A percentile compares a stretch with the other conserved stretches of the same genome.
phyloP scores from a whole-genome alignment of 2,329 filamentous ascomycete genomes.

The Pestalotiopsis sp. region DNA sequence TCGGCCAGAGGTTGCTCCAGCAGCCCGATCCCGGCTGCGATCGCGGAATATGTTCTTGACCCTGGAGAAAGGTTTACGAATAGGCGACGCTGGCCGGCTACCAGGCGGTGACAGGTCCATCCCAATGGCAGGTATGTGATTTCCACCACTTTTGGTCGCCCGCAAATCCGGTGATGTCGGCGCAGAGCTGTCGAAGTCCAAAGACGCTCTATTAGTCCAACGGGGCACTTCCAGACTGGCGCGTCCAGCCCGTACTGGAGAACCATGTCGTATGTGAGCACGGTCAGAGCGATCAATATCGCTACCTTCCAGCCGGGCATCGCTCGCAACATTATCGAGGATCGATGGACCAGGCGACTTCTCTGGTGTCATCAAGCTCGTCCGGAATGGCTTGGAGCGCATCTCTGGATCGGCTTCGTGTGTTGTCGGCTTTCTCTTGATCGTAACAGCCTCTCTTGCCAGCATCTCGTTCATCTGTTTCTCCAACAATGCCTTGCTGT shows the following conservation, averaged over 20 bases:
- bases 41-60: conserved; percentile 60
- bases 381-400: conserved; percentile 34
- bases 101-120: conserved; percentile 64
- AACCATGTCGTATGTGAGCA: conserved; percentile 23
- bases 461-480: conserved; percentile 66
- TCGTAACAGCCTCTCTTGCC: conserved; percentile 52
- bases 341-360: conserved; percentile 16
- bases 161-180: conserved; percentile 57
- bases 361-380: conserved; percentile 33
- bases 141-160: conserved; percentile 43
- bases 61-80: conserved; percentile 59
- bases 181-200: conserved; percentile 47
- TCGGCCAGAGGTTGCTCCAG: conserved; percentile 35
- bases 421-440: conserved; percentile 33
- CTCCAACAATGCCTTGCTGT: conserved; percentile 56
- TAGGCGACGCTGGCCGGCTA: conserved; percentile 67
- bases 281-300: conserved; percentile 21
- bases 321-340: conserved; percentile 18
- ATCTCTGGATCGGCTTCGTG: conserved; percentile 32
- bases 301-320: conserved; percentile 22
- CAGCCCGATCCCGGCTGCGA: conserved; percentile 48
- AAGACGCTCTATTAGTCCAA: conserved; percentile 39
- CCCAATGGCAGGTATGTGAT: conserved; percentile 60
- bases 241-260: conserved; percentile 36
- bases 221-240: conserved; percentile 52